Evolutionary conservation across 345 rosid genomes (phyloP), one percentile per base, ranked within the genome.

Genomic region (Aquilaria malaccensis): DNA sequence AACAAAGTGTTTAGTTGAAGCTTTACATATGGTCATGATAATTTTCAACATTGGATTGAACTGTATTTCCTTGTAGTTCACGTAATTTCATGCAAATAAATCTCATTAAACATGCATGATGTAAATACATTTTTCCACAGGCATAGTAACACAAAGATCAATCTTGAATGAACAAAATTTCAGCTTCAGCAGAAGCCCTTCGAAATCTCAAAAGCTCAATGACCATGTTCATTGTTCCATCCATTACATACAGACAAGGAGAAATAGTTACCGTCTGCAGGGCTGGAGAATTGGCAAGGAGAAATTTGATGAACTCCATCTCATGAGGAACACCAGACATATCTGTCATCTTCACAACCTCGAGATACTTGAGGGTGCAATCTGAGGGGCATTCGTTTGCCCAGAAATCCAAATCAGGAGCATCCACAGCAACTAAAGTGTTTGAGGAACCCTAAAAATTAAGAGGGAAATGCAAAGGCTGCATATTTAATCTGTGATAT

Each of bases 301-400:
- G 74, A 72, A 82, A 85, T 70, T 81, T 85, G 69, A 87, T 72
- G 43, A 90, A 75, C 60, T 82, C 82, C 86, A 90, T 70, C 77
- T 90, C 97, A 15, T 84, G 79, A 4, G 76, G 88, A 50, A 82
- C 78, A 30, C 85, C 91, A 54, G 76, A 82, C 45, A 82, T 67
- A 33, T 87, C 91, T 7, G 91, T 77, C 74, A 87, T 72, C 79
- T 77, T 90, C 60, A 81, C 82, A 2, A 66, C 70, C 71, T 62
- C 80, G 45, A 87, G 86, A 10, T 68, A 79, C 52, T 72, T 60
- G 45, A 84, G 78, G 22, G 67, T 71, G 79, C 80, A 81, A 50
- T 75, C 80, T 33, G 52, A 65, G 48, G 80, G 83, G 62, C 71
- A 74, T 11, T 79, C 83, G 67, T 77, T 71, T 46, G 62, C 76